Evolutionary conservation across 1,284 basidiomycete genomes (phyloP).

Genomic region (Fomitopsis pinicola): DNA sequence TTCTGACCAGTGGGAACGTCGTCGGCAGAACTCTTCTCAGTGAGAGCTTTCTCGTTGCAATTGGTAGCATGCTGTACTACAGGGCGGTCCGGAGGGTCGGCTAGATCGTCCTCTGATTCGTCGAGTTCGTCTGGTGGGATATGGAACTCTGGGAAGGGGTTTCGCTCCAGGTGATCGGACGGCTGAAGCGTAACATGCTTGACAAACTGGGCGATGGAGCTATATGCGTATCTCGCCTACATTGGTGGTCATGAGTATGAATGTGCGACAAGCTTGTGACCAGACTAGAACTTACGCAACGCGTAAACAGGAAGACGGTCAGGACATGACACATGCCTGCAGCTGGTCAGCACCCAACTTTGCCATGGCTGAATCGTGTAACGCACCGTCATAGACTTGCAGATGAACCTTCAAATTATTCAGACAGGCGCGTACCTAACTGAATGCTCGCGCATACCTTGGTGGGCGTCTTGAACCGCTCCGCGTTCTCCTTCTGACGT

Average conservation of each 20-base stretch:
- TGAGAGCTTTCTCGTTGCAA: slow-evolving; percentile 1
- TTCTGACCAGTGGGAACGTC: slow-evolving; percentile 20
- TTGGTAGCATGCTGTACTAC: background rate
- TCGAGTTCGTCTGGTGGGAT: slow-evolving; percentile 26
- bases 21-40: background rate
- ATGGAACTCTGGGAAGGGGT: slow-evolving; percentile 45
- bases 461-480: slow-evolving; percentile 61
- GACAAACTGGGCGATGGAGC: slow-evolving; percentile 51
- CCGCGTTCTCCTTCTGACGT: slow-evolving; percentile 49
- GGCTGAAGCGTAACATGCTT: slow-evolving; percentile 44
- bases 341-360: background rate
- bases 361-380: background rate
- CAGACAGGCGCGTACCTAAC: background rate
- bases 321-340: slow-evolving; percentile 64
- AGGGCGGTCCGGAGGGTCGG: slow-evolving; percentile 6
- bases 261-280: background rate
- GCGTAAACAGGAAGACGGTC: slow-evolving; percentile 69
- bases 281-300: slow-evolving; percentile 37
- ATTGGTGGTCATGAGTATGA: background rate
- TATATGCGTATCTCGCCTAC: slow-evolving; percentile 56
- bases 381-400: slow-evolving; percentile 59
- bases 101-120: slow-evolving; percentile 10
- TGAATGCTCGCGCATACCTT: slow-evolving; percentile 36
- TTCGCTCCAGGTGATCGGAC: slow-evolving; percentile 30
- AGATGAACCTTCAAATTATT: slow-evolving; percentile 55